Base-by-base conservation (phyloP, 257 asterid genomes). In the Jasminum sambac region DNA sequence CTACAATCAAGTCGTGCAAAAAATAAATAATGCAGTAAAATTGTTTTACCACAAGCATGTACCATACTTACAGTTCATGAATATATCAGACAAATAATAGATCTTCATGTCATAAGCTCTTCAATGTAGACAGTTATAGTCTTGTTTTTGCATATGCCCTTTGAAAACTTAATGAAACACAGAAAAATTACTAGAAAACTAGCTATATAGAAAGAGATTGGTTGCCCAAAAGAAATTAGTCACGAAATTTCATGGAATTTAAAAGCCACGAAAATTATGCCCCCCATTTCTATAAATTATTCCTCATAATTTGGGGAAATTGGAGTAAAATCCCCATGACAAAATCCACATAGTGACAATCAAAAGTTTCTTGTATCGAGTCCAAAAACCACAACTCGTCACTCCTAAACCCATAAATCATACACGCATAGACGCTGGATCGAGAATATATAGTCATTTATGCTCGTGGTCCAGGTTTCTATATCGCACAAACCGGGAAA, bases 1-100 rank as follows among this genome's bases (percentile, higher is more conserved):
- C 89, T 83, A 64, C 52, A 66, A 52, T 38, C 4, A 46, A 40
- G 61, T 68, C 43, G 34, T 21, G 12, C 38, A 10, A 21, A 72
- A 63, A 74, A 8, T 0, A 17, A 67, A 62, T 72, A 64, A 50
- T 4, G 9, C 13, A 1, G 17, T 17, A 17, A 50, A 50, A n/a
- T n/a, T 50, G 3, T 8, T n/a, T 17, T 1, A 50, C 25, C 3
- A 19, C 8, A 5, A 24, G 19, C 25, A 50, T 4, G 8, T 17
- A 11, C 59, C 17, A 4, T 17, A 50, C 59, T 25, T 11, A 1
- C 8, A 50, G 19, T n/a, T n/a, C n/a, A 50, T 19, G 13, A n/a
- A 50, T 50, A 50, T n/a, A n/a, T 17, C 26, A 23, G 17, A 8
- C 59, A 50, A 7, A 17, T 17, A 11, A 50, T 24, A 50, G 59